A percentile compares a stretch with the other conserved stretches of the same genome.
Evolutionary conservation across 257 asterid genomes (phyloP).

Genomic region (Ajuga chamaepitys): DNA sequence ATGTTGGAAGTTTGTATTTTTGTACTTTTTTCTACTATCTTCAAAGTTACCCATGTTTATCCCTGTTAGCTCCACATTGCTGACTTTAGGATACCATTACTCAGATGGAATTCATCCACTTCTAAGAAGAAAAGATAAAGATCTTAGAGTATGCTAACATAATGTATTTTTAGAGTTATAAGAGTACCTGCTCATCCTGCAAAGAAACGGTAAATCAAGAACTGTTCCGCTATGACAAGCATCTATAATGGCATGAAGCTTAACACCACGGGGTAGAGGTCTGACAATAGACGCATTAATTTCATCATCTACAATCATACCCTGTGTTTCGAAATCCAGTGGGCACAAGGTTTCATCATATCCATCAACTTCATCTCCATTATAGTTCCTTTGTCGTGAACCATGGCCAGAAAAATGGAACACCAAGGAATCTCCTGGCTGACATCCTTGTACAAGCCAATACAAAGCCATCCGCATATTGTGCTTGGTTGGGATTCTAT

Average conservation of each 20-base stretch:
- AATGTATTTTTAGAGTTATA: neutral
- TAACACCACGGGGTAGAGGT: slow-evolving; percentile 83
- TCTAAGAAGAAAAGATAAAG: neutral
- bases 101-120: neutral
- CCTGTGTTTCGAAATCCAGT: slow-evolving; percentile 87
- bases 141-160: slow-evolving; percentile 1
- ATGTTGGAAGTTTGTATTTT: neutral
- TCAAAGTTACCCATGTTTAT: neutral
- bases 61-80: neutral
- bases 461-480: slow-evolving; percentile 84
- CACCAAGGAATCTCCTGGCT: slow-evolving; percentile 84
- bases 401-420: slow-evolving; percentile 98
- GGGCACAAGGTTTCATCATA: slow-evolving; percentile 95
- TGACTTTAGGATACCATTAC: neutral
- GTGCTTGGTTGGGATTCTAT: slow-evolving; percentile 65
- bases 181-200: slow-evolving; percentile 80
- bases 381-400: slow-evolving; percentile 69
- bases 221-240: slow-evolving; percentile 95
- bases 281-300: slow-evolving; percentile 77
- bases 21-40: neutral
- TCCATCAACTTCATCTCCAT: slow-evolving; percentile 95
- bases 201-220: slow-evolving; percentile 76
- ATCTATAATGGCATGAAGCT: slow-evolving; percentile 89
- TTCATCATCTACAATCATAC: slow-evolving; percentile 95
- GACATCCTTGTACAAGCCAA: slow-evolving; percentile 97